Evolutionary conservation across 2,329 filamentous ascomycete genomes (phyloP), one percentile per base, ranked within the genome.

Genomic region (Torrubiella hemipterigena): DNA sequence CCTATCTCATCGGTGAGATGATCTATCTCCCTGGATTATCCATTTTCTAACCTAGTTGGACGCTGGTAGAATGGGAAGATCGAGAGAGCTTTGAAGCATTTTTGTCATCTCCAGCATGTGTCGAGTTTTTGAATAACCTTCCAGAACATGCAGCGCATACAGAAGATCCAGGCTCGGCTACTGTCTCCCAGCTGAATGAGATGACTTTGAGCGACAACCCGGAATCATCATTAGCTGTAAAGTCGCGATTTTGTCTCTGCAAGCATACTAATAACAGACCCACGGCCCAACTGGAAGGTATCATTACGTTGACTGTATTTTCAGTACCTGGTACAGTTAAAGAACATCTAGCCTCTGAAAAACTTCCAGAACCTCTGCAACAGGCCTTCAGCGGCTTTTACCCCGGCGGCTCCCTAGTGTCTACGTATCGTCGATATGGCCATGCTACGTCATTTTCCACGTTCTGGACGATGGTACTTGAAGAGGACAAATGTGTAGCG

Each of bases 1-100:
- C 35, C 29, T 42, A 37, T 6, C 38, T 46, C 12, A 36, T 44
- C 12, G 26, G 37, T 42, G n/a, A n/a, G n/a, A n/a, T n/a, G n/a
- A 23, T 29, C 36, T 28, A 22, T 25, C 17, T 15, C 15, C 13
- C 10, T 13, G 10, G 11, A 6, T 17, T 10, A 25, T 13, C 14
- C 16, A 7, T 30, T 39, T 17, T 31, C 31, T 32, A 18, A 33
- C 16, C 17, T 27, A 26, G 23, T 25, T 16, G 4, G 15, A 30
- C n/a, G n/a, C n/a, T n/a, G n/a, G 17, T 27, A 42, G 44, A 28
- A 7, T 45, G 41, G 37, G 3, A 7, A 4, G 22, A 26, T n/a
- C 16, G 35, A 12, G 30, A 36, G 13, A 29, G 25, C 33, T 40
- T 45, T 12, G 28, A 34, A 28, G 30, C 35, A 4, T 45, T 44